Evolutionary conservation across 1,284 basidiomycete species (phyloP), one percentile per base, ranked within the genome.

Genomic region (Cutaneotrichosporon sp.): DNA sequence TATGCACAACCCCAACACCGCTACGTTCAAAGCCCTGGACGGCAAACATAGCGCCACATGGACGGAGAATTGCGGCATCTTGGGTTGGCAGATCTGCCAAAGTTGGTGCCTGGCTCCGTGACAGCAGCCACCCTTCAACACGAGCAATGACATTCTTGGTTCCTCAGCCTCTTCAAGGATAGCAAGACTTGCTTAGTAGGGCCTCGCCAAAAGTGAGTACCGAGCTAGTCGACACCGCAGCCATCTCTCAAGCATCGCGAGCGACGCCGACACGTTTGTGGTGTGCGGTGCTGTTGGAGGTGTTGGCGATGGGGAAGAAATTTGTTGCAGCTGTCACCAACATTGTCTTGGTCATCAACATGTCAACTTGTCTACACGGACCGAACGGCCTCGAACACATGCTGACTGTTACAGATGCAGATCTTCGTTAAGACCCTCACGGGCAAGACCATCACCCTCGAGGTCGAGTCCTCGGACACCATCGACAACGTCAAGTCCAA

Each of bases 401-500:
- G 22, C 38, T 56, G 38, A 56, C 55, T 30, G 1, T 22, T 5
- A 10, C 55, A 56, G 55, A 64, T 60, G 63, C 63, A 64, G 63
- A 64, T 64, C 38, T 64, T 64, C 63, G 63, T 64, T n/a, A 60
- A 63, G 57, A 63, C 62, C 86, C 91, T 98, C 73, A 97, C 95
- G 85, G 95, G 96, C 81, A 98, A 97, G 86, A 97, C 93, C 72
- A 96, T 97, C 86, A 96, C 93, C 76, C 63, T 92, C 86, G 81
- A 91, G 88, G 93, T 96, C 71, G 92, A 96, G 83, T 80, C 86
- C 84, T 65, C 89, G 67, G 92, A 96, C 85, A 95, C 94, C 70
- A 95, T 97, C 83, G 93, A 97, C 86, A 96, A 96, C 86, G 92
- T 95, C 84, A 94, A 95, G 85, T 86, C 90, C 80, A 95, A 95